Evolutionary conservation across 1,284 basidiomycete genomes (phyloP).

Genomic region (Dichomitus squalens): DNA sequence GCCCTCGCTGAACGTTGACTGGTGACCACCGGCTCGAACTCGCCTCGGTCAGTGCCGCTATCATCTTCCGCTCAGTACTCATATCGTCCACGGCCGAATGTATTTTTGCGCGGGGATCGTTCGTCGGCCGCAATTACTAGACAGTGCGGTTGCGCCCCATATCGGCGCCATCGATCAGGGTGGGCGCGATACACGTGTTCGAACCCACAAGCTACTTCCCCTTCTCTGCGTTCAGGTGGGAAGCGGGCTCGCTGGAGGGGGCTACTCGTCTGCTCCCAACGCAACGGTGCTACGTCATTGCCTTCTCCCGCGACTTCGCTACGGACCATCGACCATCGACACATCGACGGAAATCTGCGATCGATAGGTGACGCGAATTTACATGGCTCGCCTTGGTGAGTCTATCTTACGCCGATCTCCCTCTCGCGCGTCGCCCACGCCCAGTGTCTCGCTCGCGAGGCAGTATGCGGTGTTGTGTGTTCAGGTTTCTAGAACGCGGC

Average conservation of each 20-base stretch:
- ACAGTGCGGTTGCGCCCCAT: conserved; percentile 8
- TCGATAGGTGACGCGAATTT: conserved; percentile 4
- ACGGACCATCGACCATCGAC: conserved; percentile 2
- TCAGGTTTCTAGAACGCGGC: conserved; percentile 7
- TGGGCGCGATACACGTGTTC: conserved; percentile 14
- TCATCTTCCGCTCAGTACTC: background rate
- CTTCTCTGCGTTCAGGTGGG: background rate
- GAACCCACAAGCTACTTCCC: background rate
- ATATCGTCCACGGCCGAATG: background rate
- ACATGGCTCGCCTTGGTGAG: background rate
- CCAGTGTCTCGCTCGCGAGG: background rate
- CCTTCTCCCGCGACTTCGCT: conserved; percentile 22
- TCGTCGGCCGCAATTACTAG: conserved; percentile 3
- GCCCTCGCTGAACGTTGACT: background rate
- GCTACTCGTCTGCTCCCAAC: background rate
- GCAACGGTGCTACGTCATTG: conserved; percentile 6
- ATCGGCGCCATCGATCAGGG: conserved; percentile 18
- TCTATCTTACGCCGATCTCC: conserved; percentile 20
- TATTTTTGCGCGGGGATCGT: conserved; percentile 6
- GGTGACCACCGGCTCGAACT: background rate
- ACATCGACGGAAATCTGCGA: conserved; percentile 13
- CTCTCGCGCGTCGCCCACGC: background rate
- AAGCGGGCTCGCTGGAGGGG: background rate
- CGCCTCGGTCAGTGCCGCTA: conserved; percentile 7
- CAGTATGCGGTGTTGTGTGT: background rate